Evolutionary conservation across 2,329 filamentous ascomycete genomes (phyloP), one percentile per base, ranked within the genome.

Genomic region (Grosmannia huntii): DNA sequence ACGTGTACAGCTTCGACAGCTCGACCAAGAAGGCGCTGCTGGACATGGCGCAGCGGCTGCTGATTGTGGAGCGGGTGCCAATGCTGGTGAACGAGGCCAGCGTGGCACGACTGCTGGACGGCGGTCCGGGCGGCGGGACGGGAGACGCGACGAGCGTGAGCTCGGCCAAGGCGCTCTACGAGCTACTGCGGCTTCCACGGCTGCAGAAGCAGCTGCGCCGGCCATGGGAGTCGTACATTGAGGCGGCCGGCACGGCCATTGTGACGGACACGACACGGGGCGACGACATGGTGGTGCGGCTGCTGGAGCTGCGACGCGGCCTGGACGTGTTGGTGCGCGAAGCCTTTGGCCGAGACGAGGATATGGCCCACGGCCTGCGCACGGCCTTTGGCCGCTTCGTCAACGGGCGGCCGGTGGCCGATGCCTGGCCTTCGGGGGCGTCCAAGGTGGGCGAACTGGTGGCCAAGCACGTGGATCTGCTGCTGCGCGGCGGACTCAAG

Each of bases 391-490:
- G 88, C 57, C 80, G 77, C 0, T 96, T 97, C 65, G 96, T 99
- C 78, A 99, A 99, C 70, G 89, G 94, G 69, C 53, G 55, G 67
- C 87, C 85, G 67, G 84, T 82, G 1, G 79, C 82, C 9, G 76
- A 83, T 5, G 85, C 83, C 5, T 92, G 87, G 81, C 83, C 84
- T 56, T 89, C 88, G 0, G 86, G 90, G 58, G 95, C 91, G 58
- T 90, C 90, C 21, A 97, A 95, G 76, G 90, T 95, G 16, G 94
- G 92, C 55, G 94, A 99, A 74, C 96, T 97, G 91, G 95, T 96
- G 65, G 95, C 94, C 33, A 97, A 96, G 71, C 91, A 97, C 66
- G 87, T 99, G 61, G 94, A 99, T 71, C 79, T 87, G 73, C 77
- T 99, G 23, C 79, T 99, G 36, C 85, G 90, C 58, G 90, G 90